Conservation (phyloP, 108 stramenopile species). For the Seminavis robusta region DNA sequence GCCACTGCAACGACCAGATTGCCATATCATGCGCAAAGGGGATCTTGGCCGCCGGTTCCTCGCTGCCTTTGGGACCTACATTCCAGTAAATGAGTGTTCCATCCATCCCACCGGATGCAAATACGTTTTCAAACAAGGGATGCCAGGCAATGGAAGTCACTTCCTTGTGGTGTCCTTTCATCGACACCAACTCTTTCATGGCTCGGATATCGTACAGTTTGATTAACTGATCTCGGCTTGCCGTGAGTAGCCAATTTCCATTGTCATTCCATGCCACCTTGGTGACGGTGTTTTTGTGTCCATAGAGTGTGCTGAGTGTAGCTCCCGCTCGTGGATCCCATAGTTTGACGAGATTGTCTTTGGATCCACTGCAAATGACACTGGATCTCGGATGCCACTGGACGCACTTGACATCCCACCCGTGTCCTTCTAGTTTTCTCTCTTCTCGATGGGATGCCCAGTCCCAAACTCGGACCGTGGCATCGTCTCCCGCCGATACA, state of each 20-base stretch:
- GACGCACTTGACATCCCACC: constrained; percentile 93
- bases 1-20: constrained; percentile 96
- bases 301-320: constrained; percentile 85
- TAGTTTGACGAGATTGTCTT: constrained; percentile 92
- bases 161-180: constrained; percentile 90
- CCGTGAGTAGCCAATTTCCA: constrained; percentile 94
- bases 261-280: constrained; percentile 95
- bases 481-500: constrained; percentile 92
- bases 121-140: constrained; percentile 87
- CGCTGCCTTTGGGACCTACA: constrained; percentile 82
- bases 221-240: constrained; percentile 88
- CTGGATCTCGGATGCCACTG: constrained; percentile 92
- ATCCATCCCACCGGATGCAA: constrained; percentile 94
- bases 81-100: constrained; percentile 94
- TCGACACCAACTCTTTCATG: constrained; percentile 82
- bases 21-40: constrained; percentile 95
- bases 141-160: constrained; percentile 95
- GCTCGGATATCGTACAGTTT: constrained; percentile 95
- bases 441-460: constrained; percentile 81
- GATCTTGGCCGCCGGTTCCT: constrained; percentile 74
- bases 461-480: constrained; percentile 92
- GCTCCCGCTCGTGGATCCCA: constrained; percentile 94
- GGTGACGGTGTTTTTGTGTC: constrained; percentile 94
- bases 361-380: constrained; percentile 87
- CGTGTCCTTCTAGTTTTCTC: constrained; percentile 87